A percentile compares a stretch with the other conserved stretches of the same genome.
Conservation (phyloP, 2,329 filamentous ascomycete genomes). For the Hirsutella rhossiliensis region DNA sequence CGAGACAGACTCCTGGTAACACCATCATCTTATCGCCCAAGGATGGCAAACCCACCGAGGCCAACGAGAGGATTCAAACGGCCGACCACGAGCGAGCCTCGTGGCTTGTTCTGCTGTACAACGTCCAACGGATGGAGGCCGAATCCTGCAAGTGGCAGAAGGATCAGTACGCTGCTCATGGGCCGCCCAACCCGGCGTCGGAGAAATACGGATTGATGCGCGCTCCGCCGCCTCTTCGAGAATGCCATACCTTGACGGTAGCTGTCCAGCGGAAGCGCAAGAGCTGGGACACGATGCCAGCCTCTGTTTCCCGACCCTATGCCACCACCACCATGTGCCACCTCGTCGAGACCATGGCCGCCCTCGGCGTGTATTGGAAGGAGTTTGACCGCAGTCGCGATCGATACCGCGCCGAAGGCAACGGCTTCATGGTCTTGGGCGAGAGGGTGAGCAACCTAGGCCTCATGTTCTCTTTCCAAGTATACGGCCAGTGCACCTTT, state of each 20-base stretch:
- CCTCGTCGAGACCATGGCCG: constrained; percentile 39
- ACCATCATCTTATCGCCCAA: no score
- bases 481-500: constrained; percentile 36
- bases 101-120: constrained; percentile 38
- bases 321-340: constrained; percentile 44
- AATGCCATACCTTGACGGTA: constrained; percentile 28
- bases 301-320: constrained; percentile 33
- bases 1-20: background rate
- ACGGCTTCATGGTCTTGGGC: constrained; percentile 39
- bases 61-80: constrained; percentile 32
- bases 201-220: constrained; percentile 9
- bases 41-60: constrained; percentile 8
- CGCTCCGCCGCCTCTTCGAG: constrained; percentile 11
- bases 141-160: constrained; percentile 35
- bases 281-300: constrained; percentile 41
- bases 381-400: constrained; percentile 40
- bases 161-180: constrained; percentile 14
- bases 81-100: constrained; percentile 44
- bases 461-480: constrained; percentile 40
- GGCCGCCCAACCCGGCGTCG: constrained; percentile 7
- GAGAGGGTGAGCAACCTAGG: constrained; percentile 35
- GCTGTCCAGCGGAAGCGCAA: constrained; percentile 33
- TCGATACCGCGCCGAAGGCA: constrained; percentile 42
- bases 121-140: constrained; percentile 36
- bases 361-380: constrained; percentile 46